Evolutionary conservation across 2,329 filamentous ascomycete species (phyloP).

Genomic region (Byssoonygena ceratinophila): DNA sequence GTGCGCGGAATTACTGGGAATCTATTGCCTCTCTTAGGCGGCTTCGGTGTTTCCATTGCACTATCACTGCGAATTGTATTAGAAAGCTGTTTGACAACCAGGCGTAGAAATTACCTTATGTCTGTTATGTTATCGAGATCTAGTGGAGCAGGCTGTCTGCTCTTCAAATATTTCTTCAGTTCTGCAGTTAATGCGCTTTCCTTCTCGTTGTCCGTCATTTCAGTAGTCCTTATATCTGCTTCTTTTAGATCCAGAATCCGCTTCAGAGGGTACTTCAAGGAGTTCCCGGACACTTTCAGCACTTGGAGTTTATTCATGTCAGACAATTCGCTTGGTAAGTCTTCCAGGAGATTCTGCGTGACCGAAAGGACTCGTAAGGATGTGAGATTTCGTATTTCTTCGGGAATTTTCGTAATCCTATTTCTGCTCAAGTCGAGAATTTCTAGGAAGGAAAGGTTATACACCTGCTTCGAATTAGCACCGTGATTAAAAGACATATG

Average conservation of each 20-base stretch:
- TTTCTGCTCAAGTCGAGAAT: slow-evolving; percentile 90
- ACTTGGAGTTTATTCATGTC: slow-evolving; percentile 85
- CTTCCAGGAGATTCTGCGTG: slow-evolving; percentile 74
- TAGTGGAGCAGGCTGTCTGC: slow-evolving; percentile 31
- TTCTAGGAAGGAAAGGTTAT: slow-evolving; percentile 74
- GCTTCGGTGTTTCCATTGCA: slow-evolving; percentile 64
- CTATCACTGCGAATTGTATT: slow-evolving; percentile 48
- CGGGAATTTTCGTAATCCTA: slow-evolving; percentile 64
- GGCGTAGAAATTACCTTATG: slow-evolving; percentile 27
- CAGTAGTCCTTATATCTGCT: slow-evolving; percentile 48
- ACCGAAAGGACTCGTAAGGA: slow-evolving; percentile 84
- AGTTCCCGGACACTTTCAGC: slow-evolving; percentile 81
- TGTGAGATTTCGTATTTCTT: slow-evolving; percentile 66
- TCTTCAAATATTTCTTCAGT: slow-evolving; percentile 49
- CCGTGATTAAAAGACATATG: neutral
- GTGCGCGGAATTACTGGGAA: slow-evolving; percentile 47
- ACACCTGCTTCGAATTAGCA: slow-evolving; percentile 50
- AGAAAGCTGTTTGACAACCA: neutral
- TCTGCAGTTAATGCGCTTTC: slow-evolving; percentile 51
- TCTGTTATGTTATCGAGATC: slow-evolving; percentile 38
- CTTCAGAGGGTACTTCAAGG: slow-evolving; percentile 66
- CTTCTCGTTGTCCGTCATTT: slow-evolving; percentile 49
- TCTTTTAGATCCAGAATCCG: slow-evolving; percentile 58
- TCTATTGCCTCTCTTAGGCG: slow-evolving; percentile 47
- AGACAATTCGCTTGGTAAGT: slow-evolving; percentile 70